Percentiles rank a stretch among this genome's conserved stretches.
phyloP scores from a whole-genome alignment of 306 rosid species.

The Vigna nakashimae region DNA sequence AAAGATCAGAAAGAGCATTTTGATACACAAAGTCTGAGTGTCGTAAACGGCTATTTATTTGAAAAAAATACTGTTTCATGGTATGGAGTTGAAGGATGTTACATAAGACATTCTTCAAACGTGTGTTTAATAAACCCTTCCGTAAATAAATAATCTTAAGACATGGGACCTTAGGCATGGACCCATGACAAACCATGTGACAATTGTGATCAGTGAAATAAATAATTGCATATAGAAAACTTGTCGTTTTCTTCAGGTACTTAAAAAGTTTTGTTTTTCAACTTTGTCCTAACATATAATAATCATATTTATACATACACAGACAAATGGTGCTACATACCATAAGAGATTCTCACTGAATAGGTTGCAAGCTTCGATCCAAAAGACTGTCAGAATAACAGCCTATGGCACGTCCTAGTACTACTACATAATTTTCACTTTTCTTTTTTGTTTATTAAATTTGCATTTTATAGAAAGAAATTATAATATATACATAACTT shows the following conservation, averaged over 20 bases:
- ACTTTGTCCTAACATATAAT: background rate
- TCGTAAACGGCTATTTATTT: no score
- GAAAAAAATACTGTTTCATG: background rate
- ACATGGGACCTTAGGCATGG: background rate
- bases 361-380: background rate
- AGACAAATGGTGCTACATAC: background rate
- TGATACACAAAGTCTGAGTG: no score
- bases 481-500: background rate
- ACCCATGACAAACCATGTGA: constrained; percentile 30
- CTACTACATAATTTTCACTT: background rate
- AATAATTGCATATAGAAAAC: background rate
- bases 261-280: background rate
- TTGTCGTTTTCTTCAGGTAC: background rate
- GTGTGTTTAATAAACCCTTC: background rate
- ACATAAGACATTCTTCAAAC: background rate
- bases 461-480: background rate
- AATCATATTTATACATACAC: no score
- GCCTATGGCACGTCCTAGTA: background rate
- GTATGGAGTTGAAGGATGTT: background rate
- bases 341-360: constrained; percentile 20
- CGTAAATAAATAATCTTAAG: background rate
- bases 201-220: background rate
- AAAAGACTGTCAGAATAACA: background rate
- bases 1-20: background rate
- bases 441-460: background rate